Base-by-base conservation (phyloP, 352 stramenopile species). In the Pythium pyrilobum region DNA sequence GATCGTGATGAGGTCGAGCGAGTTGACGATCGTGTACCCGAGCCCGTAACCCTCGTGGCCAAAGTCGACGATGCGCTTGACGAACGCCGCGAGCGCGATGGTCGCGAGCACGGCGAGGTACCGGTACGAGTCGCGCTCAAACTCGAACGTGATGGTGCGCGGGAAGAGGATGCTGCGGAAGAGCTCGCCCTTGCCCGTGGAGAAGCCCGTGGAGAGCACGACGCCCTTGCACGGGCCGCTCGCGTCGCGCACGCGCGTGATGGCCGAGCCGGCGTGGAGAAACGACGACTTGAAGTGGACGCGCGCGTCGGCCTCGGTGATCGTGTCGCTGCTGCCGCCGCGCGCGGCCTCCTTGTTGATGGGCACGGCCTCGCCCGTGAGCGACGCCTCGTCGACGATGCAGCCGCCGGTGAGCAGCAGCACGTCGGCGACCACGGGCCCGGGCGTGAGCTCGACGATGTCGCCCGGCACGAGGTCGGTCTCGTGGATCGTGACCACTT, bases 161-260 rank as follows among this genome's bases (percentile, higher is more conserved):
- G 81, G 81, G 52, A 81, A 89, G 21, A 92, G 37, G 41, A 92
- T 92, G 23, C 59, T 63, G 4, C 71, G 78, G 44, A 92, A 85
- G 8, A 92, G 67, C 51, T 90, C 71, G 29, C 81, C 79, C 27
- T 85, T 85, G n/a, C 62, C 69, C 11, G 81, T 89, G 12, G 66
- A 80, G 39, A 87, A 87, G 2, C 81, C 78, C 0, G 78, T 85
- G 18, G 61, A 62, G 4, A 85, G 56, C 18, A 92, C 78, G n/a
- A 91, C 72, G 6, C 62, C 78, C 31, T 41, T 53, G 24, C 53
- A 81, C 20, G 64, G 62, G 2, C 36, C 57, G 25, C 37, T 56
- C 1, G 60, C 33, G 18, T 74, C 41, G 18, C 50, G 45, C 2
- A 69, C 21, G 5, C 48, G 43, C 25, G 56, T 72, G 43, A 76